phyloP scores from a whole-genome alignment of 805 yeast species.

The Isabelozyma rhagii region DNA sequence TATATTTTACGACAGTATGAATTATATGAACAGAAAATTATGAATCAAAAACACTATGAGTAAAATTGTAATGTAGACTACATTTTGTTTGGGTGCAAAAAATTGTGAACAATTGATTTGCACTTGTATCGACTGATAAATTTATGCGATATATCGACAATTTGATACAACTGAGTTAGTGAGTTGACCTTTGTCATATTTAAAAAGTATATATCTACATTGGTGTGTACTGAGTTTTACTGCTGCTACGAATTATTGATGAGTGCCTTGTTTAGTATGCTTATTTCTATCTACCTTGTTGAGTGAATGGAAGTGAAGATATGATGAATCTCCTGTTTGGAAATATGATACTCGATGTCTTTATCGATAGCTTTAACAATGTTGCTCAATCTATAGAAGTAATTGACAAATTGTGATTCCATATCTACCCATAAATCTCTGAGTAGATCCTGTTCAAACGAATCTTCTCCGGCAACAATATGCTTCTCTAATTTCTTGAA shows the following conservation, averaged over 20 bases:
- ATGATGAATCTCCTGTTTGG: conserved; percentile 54
- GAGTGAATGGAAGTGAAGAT: conserved; percentile 39
- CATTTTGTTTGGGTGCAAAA: no score
- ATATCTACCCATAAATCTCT: conserved; percentile 68
- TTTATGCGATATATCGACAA: no score
- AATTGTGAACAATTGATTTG: no score
- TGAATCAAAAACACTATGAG: no score
- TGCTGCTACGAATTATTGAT: no score
- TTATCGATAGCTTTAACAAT: conserved; percentile 53
- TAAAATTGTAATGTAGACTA: no score
- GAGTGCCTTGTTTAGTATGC: neutral
- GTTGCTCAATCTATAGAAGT: conserved; percentile 51
- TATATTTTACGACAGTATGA: no score
- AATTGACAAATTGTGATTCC: conserved; percentile 58
- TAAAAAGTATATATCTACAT: neutral
- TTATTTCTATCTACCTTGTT: neutral
- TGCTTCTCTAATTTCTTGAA: conserved; percentile 57
- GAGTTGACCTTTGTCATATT: neutral
- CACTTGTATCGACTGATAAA: no score
- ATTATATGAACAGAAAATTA: no score
- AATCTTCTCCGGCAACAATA: conserved; percentile 37
- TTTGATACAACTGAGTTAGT: no score
- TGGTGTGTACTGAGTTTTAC: no score
- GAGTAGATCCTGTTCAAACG: conserved; percentile 51
- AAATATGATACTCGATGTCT: conserved; percentile 49